A percentile compares a stretch with the other conserved stretches of the same genome.
These are phyloP conservation scores for Nicotiana paniculata DNA, from an alignment of 257 asterid species.

Conservation along the genomic window DNA sequence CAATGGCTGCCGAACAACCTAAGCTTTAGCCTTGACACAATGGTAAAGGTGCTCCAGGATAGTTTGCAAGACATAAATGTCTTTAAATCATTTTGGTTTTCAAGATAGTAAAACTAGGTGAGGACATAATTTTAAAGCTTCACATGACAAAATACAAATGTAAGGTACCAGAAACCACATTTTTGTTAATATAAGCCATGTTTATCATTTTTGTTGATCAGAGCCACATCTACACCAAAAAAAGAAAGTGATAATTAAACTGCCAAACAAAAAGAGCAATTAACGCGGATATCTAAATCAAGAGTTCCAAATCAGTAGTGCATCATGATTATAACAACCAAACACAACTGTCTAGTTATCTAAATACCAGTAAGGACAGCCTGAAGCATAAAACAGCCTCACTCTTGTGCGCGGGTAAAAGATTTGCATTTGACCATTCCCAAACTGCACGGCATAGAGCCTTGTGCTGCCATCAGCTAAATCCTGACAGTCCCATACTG, in stretches of 20 bases:
- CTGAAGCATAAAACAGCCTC: conserved; percentile 1
- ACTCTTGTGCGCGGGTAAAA: background rate
- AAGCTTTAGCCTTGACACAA: background rate
- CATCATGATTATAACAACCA: background rate
- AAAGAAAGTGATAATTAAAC: background rate
- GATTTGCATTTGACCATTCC: background rate
- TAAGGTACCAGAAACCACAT: background rate
- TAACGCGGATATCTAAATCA: background rate
- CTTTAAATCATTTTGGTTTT: background rate
- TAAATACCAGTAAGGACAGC: background rate
- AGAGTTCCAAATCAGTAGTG: background rate
- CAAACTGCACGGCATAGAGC: background rate
- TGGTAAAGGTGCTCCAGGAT: background rate
- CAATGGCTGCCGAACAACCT: background rate
- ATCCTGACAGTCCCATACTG: background rate
- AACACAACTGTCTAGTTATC: background rate
- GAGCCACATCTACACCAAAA: background rate
- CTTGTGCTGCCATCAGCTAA: background rate
- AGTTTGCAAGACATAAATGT: background rate
- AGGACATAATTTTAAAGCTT: background rate
- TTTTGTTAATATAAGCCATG: background rate
- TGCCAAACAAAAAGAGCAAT: background rate
- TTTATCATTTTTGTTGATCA: background rate
- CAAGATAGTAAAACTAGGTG: background rate
- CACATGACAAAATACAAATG: background rate